These are phyloP conservation scores for Thermothielavioides terrestris DNA, from an alignment of 495 filamentous ascomycete species.

Conservation along the genomic window DNA sequence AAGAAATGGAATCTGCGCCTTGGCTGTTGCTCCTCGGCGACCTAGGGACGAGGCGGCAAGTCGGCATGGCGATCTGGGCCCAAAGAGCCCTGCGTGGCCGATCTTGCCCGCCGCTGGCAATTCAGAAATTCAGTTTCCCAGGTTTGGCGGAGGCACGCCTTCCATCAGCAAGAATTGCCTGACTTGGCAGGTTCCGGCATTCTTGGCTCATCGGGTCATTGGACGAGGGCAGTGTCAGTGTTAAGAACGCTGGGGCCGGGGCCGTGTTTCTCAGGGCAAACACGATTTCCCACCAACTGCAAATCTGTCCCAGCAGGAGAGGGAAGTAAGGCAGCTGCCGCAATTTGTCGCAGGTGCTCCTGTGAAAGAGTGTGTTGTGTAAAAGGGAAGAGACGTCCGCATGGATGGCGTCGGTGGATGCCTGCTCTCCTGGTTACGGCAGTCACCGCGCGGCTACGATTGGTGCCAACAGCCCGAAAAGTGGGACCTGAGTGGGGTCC, in stretches of 20 bases:
- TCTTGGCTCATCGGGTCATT: neutral
- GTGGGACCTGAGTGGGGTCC: neutral
- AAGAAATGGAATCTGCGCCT: neutral
- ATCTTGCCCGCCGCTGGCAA: neutral
- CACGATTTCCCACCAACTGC: too few species aligned
- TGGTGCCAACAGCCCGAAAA: neutral
- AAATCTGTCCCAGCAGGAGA: too few species aligned
- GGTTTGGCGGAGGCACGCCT: constrained; percentile 11
- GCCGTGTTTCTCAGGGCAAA: too few species aligned
- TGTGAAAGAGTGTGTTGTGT: too few species aligned
- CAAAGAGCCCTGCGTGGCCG: neutral
- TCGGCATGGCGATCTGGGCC: too few species aligned
- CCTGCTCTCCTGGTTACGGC: constrained; percentile 12
- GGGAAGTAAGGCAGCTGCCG: too few species aligned
- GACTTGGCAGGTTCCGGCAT: neutral
- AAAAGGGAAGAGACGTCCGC: too few species aligned
- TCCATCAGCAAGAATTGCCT: constrained; percentile 7
- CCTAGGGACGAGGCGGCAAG: too few species aligned
- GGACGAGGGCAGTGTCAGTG: neutral
- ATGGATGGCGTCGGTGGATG: neutral
- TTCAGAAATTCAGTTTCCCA: neutral
- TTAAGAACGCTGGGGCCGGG: too few species aligned
- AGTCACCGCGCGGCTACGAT: constrained; percentile 6
- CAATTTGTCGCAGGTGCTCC: too few species aligned
- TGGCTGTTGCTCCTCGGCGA: too few species aligned